phyloP scores from a whole-genome alignment of 495 filamentous ascomycete species.

The Podospora tetraspora region DNA sequence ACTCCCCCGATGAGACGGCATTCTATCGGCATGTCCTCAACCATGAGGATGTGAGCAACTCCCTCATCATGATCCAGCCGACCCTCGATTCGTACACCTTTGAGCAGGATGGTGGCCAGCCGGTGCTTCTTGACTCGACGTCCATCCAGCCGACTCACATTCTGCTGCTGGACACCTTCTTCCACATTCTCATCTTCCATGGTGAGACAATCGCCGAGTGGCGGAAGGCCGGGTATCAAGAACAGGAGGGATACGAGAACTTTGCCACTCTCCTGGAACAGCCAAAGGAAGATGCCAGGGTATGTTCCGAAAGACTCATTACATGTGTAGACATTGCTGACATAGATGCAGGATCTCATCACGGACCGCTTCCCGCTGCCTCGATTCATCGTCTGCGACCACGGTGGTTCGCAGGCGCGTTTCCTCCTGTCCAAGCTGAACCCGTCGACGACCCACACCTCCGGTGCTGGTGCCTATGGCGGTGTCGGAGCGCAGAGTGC shows the following conservation, averaged over 20 bases:
- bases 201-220: conserved; percentile 97
- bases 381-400: conserved; percentile 98
- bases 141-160: conserved; percentile 94
- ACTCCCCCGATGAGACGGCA: conserved; percentile 96
- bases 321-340: neutral
- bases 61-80: conserved; percentile 97
- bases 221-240: conserved; percentile 97
- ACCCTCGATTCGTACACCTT: conserved; percentile 97
- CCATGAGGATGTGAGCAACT: conserved; percentile 95
- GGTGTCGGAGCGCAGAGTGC: conserved; percentile 79
- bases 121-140: conserved; percentile 90
- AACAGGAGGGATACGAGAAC: conserved; percentile 98
- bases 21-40: conserved; percentile 97
- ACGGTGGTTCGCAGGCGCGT: conserved; percentile 94
- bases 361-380: conserved; percentile 95
- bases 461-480: conserved; percentile 70
- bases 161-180: conserved; percentile 95
- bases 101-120: conserved; percentile 83
- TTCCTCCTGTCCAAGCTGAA: conserved; percentile 98
- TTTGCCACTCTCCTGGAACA: conserved; percentile 82
- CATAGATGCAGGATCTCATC: conserved; percentile 74
- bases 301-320: conserved; percentile 39
- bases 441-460: conserved; percentile 96
- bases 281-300: conserved; percentile 96
- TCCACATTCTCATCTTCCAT: conserved; percentile 99